Base-by-base conservation (phyloP, 441 rosid genomes). In the Bruguiera hainesii region DNA sequence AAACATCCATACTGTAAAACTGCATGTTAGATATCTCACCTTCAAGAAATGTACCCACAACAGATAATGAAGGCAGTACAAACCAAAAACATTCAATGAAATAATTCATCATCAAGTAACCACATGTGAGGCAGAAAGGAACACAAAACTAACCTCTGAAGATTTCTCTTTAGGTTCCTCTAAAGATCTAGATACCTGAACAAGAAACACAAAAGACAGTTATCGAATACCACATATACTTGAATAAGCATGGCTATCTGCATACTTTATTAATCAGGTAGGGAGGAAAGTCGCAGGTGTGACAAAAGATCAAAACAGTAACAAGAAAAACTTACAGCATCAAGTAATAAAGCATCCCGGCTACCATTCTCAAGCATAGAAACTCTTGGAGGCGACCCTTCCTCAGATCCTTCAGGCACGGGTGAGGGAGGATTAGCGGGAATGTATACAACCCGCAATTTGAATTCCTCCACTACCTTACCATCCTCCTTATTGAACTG, bases 391-490 rank as follows among this genome's bases (percentile, higher is more conserved):
- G 97, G 84, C 63, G 87, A 84, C 31, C 96, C 96, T 74, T 93
- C 98, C 73, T 93, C 97, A 1, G 97, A 81, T 26, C 85, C 98
- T 82, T 92, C 98, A 8, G 77, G 85, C 71, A 93, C 97, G 0
- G 97, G 96, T 20, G 97, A 93, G 21, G 94, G 98, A 23, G 87
- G 90, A 68, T 79, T 80, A n/a, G 89, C 89, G 37, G 92, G 94
- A 73, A 87, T 87, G 79, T 93, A 93, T 37, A 86, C 64, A 62
- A 93, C 97, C 78, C 88, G 79, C 85, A 93, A 69, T 74, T 87
- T 90, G 78, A 81, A 79, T 80, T 93, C 98, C 71, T 93, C 94
- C 18, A 90, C 89, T 64, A 68, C 68, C 71, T 85, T 83, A 62
- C 94, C 98, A 0, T 80, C 76, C 80, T 85, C 92, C 85, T 72